Evolutionary conservation across 192 early-diverging fungal genomes (phyloP).

Genomic region (Backusella morwellensis): DNA sequence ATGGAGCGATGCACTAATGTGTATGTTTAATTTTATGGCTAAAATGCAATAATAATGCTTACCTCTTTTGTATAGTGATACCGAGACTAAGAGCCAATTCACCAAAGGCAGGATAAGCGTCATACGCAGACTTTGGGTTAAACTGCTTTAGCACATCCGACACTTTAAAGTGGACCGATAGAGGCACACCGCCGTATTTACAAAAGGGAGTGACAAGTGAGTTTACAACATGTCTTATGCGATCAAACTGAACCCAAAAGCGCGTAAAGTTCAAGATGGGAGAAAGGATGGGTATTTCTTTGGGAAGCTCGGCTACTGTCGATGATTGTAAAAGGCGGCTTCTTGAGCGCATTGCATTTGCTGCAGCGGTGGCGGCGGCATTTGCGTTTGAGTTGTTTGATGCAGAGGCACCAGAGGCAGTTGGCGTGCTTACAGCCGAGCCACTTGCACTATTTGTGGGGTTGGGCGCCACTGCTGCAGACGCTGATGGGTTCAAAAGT

Average conservation of each 20-base stretch:
- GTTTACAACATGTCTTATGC: conserved; percentile 28
- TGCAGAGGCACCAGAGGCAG: not conserved
- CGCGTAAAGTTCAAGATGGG: conserved; percentile 26
- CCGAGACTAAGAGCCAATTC: conserved; percentile 19
- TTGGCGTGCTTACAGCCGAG: not conserved
- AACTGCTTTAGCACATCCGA: not conserved
- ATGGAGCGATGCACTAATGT: conserved; percentile 20
- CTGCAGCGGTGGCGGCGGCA: not conserved
- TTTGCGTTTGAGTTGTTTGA: not conserved
- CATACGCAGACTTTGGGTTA: not conserved
- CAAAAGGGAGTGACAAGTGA: conserved; percentile 20
- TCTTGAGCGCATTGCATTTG: not conserved
- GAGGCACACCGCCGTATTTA: conserved; percentile 24
- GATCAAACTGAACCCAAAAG: conserved; percentile 30
- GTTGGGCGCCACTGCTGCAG: not conserved
- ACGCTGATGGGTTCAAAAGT: not conserved
- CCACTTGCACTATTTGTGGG: not conserved
- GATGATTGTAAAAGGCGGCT: not conserved
- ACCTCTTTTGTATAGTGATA: conserved; percentile 36
- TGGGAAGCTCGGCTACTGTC: not conserved
- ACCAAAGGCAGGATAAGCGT: conserved; percentile 19
- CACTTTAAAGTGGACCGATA: conserved; percentile 32
- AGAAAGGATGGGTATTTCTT: conserved; percentile 20
- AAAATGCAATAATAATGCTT: not conserved
- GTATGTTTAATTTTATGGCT: not conserved